Base-by-base conservation (phyloP, 352 stramenopile genomes). In the Pythium coloratum region DNA sequence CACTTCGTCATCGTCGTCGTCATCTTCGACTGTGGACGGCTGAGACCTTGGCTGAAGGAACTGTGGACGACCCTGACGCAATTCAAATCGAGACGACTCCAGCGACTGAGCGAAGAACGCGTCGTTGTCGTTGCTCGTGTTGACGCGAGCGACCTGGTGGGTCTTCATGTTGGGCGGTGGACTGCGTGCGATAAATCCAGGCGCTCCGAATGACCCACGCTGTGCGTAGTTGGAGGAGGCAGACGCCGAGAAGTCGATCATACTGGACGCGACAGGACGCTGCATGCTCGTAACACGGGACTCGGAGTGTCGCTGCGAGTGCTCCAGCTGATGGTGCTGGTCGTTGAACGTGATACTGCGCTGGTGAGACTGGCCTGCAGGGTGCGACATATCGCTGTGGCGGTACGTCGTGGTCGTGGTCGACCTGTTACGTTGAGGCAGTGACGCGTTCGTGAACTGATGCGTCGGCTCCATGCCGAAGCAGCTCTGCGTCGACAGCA, bases 401-500 rank as follows among this genome's bases (percentile, higher is more conserved):
- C 54, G 38, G 33, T 62, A 65, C 16, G 53, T 16, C 30, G n/a
- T 13, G 53, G 26, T 44, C 34, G 64, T 64, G 30, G 54, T 50
- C 24, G 64, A 64, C 1, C 55, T 32, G 2, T 51, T 50, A 34
- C 64, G 55, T 8, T 36, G 56, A 18, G 56, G 38, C 20, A 55
- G 32, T 3, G 57, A 33, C 36, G 6, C 42, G 24, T 10, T 16
- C 55, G 18, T 58, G 28, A 44, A 44, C 10, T 44, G 36, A 16
- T 44, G 36, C 44, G 12, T 8, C 34, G 13, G 18, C 38, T 57
- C 38, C 34, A 64, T 66, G 8, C 75, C 75, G 55, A 80, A 78
- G 47, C 76, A 76, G 6, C 78, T 87, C 59, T 91, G 78, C 6
- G 71, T 73, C 5, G 73, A 80, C 0, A 95, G 55, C 2, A 79